Conservation (phyloP, 371 early-diverging fungal species). For the Mucor irregularis region DNA sequence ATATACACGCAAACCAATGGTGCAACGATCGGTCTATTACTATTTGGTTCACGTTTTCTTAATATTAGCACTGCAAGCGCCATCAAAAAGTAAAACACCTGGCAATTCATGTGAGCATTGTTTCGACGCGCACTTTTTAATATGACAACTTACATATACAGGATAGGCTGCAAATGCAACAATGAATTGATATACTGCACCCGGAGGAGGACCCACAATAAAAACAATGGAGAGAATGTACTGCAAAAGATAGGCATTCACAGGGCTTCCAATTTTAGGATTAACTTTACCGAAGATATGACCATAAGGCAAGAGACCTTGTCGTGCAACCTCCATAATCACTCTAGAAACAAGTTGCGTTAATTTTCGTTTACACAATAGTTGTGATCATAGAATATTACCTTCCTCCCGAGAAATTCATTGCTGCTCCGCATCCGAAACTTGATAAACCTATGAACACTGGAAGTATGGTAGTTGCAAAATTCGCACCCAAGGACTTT, state of each 20-base stretch:
- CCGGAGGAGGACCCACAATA: slow-evolving; percentile 41
- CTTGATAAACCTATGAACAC: slow-evolving; percentile 37
- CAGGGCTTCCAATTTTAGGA: slow-evolving; percentile 32
- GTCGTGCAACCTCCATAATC: slow-evolving; percentile 42
- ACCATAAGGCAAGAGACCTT: slow-evolving; percentile 45
- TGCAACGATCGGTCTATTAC: slow-evolving; percentile 35
- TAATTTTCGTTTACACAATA: neutral
- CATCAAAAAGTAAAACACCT: slow-evolving; percentile 43
- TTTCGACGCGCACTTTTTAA: neutral
- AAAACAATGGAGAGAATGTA: slow-evolving; percentile 36
- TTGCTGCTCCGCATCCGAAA: slow-evolving; percentile 40
- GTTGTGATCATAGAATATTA: neutral
- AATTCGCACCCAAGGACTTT: slow-evolving; percentile 37
- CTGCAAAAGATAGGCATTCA: slow-evolving; percentile 40
- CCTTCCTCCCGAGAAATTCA: slow-evolving; percentile 33
- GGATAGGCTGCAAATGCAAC: slow-evolving; percentile 43
- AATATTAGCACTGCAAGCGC: slow-evolving; percentile 33
- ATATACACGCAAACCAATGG: slow-evolving; percentile 33
- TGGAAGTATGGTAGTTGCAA: slow-evolving; percentile 37
- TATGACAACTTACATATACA: slow-evolving; percentile 26
- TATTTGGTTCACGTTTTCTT: slow-evolving; percentile 37
- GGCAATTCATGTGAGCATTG: neutral
- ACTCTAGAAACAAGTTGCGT: slow-evolving; percentile 19
- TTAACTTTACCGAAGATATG: slow-evolving; percentile 38
- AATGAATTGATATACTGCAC: slow-evolving; percentile 43